Base-by-base conservation (phyloP, 1,284 basidiomycete genomes). In the Vanrija humicola region DNA sequence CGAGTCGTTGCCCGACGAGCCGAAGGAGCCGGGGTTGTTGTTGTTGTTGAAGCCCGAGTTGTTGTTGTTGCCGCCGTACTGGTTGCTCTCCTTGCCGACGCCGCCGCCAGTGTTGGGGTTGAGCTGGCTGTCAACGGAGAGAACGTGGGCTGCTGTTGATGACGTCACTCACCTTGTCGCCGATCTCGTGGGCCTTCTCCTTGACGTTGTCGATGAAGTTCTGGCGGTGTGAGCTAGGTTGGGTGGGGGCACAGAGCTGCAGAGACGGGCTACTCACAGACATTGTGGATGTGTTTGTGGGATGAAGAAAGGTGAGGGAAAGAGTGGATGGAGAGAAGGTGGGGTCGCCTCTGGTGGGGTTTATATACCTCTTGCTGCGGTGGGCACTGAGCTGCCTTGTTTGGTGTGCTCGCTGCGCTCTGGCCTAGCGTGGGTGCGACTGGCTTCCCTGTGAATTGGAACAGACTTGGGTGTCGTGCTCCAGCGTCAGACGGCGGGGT, bases 121-220 rank as follows among this genome's bases (percentile, higher is more conserved):
- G 34, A 34, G 34, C 34, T 34, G 9, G 34, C 12, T 14, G 34
- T 34, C 14, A 34, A 12, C 21, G 40, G 21, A 8, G n/a, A n/a
- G 23, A 43, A 43, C 18, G 23, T 43, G 23, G 42, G 12, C 10
- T 10, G 19, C 12, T 43, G 23, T n/a, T 16, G 28, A 18, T 16
- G 48, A 7, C 29, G 9, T n/a, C 26, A 50, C 47, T 44, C 28
- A 49, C 48, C 28, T 28, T 40, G 38, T 38, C 28, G 34, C 43
- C 42, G 18, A 48, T 10, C 38, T 49, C 38, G 39, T 48, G 34
- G 28, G 50, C 50, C 38, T 19, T 57, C 51, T 58, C 46, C 49
- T 54, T 54, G 38, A 58, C 28, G 44, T 58, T 58, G 52, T 58
- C 52, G 16, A 58, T 7, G 29, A 58, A 42, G 45, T 38, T 29